Percentiles rank a stretch among this genome's conserved stretches.
Conservation (phyloP, 768 basidiomycete species). For the Termitomyces sp. region DNA sequence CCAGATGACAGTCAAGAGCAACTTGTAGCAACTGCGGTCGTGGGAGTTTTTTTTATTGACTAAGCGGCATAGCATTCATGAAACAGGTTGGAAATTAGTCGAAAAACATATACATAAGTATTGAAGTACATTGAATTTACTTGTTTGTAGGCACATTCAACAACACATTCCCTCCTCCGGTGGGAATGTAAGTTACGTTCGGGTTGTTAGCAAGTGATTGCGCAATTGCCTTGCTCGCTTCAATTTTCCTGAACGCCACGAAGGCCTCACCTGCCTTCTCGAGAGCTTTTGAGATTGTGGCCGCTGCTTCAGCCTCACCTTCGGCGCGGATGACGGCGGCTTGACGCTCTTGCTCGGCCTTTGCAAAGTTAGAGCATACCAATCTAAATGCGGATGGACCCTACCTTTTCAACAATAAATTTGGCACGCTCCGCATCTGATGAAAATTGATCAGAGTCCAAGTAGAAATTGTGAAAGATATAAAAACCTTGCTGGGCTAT, state of each 20-base stretch:
- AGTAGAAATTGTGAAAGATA: background rate
- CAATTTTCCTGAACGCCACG: slow-evolving; percentile 92
- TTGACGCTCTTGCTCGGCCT: slow-evolving; percentile 99
- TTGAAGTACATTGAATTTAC: slow-evolving; percentile 18
- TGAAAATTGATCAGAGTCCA: slow-evolving; percentile 4
- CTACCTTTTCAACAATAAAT: slow-evolving; percentile 97
- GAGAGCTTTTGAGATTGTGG: slow-evolving; percentile 86
- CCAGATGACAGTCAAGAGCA: slow-evolving; percentile 47
- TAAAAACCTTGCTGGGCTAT: slow-evolving; percentile 93
- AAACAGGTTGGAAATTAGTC: no score
- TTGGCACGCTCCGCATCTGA: slow-evolving; percentile 97
- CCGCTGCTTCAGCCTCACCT: slow-evolving; percentile 96
- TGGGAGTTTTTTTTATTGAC: slow-evolving; percentile 37
- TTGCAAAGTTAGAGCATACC: slow-evolving; percentile 6
- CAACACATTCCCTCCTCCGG: slow-evolving; percentile 74
- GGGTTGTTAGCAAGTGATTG: slow-evolving; percentile 73
- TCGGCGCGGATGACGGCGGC: slow-evolving; percentile 97
- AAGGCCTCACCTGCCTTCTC: slow-evolving; percentile 96
- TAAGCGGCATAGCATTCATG: background rate
- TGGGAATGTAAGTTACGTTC: slow-evolving; percentile 90
- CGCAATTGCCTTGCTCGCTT: slow-evolving; percentile 97
- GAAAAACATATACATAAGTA: no score
- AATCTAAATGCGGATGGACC: background rate
- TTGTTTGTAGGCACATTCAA: slow-evolving; percentile 73
- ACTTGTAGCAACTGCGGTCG: slow-evolving; percentile 30